Base-by-base conservation (phyloP, 805 yeast species). In the Candida morakotiae region DNA sequence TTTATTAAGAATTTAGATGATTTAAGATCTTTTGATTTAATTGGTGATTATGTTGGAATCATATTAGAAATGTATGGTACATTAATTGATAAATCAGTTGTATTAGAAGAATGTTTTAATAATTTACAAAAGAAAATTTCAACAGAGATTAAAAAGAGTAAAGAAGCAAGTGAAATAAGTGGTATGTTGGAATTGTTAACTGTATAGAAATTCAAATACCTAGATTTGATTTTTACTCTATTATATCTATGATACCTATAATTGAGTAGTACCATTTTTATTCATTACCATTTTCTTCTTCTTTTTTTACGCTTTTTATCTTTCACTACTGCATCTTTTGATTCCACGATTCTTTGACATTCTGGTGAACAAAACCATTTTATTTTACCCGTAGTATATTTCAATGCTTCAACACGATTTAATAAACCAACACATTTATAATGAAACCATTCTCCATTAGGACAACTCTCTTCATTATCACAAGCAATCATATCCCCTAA, bases 401-500 rank as follows among this genome's bases (percentile, higher is more conserved):
- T 58, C 30, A 55, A 38, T 6, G 69, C 69, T 27, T 64, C 69
- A 8, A 61, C 70, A 34, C 62, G 45, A 37, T 55, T 63, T 13
- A 61, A 46, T 19, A 64, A 49, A 9, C 71, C 71, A 19, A 67
- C 72, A 43, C 73, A 67, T 40, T 66, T 67, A 45, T 65, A 67
- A 41, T 67, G 73, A 34, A 67, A 67, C 73, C 73, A 67, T 22
- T 64, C 72, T 1, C 73, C 73, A 37, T 67, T 67, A 18, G 66
- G 63, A 42, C 73, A 67, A 11, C 55, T 41, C 3, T 44, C 50
- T 37, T 53, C 58, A 45, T 87, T 85, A 56, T 91, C 98, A 62
- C 98, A 91, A 0, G 93, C 97, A 47, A 91, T 87, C 98, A 91
- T 91, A 51, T 82, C 87, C 17, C 98, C 98, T 61, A 83, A 87